These are phyloP conservation scores for Arachis monticola DNA, from an alignment of 331 rosid genomes.

Conservation along the genomic window DNA sequence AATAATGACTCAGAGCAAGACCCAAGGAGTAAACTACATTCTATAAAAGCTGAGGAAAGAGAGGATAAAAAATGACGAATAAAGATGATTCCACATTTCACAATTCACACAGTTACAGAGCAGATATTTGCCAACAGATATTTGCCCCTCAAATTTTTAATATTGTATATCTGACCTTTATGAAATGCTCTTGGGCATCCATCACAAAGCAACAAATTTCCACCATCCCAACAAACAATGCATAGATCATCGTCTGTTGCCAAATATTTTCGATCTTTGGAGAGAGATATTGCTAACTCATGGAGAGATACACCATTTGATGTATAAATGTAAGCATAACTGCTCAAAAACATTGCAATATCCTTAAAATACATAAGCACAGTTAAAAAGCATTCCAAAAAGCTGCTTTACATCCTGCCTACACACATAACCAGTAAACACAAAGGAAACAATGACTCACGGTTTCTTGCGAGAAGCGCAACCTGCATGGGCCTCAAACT, in stretches of 20 bases:
- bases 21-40: slow-evolving; percentile 13
- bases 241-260: slow-evolving; percentile 90
- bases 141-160: slow-evolving; percentile 11
- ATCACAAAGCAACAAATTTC: slow-evolving; percentile 92
- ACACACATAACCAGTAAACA: slow-evolving; percentile 28
- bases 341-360: slow-evolving; percentile 51
- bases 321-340: slow-evolving; percentile 92
- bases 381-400: slow-evolving; percentile 20
- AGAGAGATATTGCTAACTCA: slow-evolving; percentile 87
- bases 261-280: slow-evolving; percentile 82
- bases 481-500: slow-evolving; percentile 96
- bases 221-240: slow-evolving; percentile 93
- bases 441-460: slow-evolving; percentile 54
- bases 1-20: not conserved
- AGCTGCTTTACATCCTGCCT: slow-evolving; percentile 32
- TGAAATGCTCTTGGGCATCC: slow-evolving; percentile 99
- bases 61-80: slow-evolving; percentile 18
- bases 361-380: slow-evolving; percentile 28
- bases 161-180: slow-evolving; percentile 67
- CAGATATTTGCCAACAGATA: slow-evolving; percentile 17
- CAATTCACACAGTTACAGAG: not conserved
- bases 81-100: slow-evolving; percentile 33
- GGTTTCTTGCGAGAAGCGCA: slow-evolving; percentile 97
- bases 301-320: slow-evolving; percentile 98
- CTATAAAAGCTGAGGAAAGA: slow-evolving; percentile 24